Evolutionary conservation across 1,284 basidiomycete species (phyloP), one percentile per base, ranked within the genome.

Genomic region (Ustilago sp.): DNA sequence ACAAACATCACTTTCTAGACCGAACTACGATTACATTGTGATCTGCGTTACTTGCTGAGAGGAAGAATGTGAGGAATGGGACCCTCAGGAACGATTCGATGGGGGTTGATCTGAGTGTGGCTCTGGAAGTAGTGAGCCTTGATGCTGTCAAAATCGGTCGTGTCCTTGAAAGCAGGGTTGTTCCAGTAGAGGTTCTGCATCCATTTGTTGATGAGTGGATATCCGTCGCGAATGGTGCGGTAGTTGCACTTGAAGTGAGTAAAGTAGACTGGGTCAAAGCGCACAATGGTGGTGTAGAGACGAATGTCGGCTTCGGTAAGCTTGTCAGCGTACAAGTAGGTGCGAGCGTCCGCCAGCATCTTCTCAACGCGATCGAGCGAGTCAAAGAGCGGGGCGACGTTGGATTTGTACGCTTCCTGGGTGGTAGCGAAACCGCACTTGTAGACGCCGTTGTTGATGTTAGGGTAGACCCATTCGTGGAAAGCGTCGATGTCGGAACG

Each of bases 201-300:
- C 94, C 94, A 88, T 39, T 61, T 64, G 64, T 85, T 75, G 59
- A 85, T 72, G 23, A 67, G 52, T 11, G 84, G 84, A 63, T 78
- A 83, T 1, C 75, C 82, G 35, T 70, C 68, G 11, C 84, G 72
- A 53, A 85, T 85, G 52, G 74, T 77, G 36, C 69, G 53, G 54
- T 80, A 87, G 89, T 97, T 96, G 88, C 94, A 96, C 87, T 98
- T 98, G 90, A 98, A 98, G 87, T 94, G 93, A 0, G 91, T 54
- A 61, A 92, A 90, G 87, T 99, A 98, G 38, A 94, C 95, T 0
- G 93, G 92, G 83, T 96, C 94, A 59, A 74, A 70, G 86, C 93
- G 82, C 73, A 96, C 91, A 63, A 95, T 92, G 5, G 95, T 98
- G 28, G 95, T 95, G 87, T 90, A 98, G 51, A 98, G 91, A 47